A percentile compares a stretch with the other conserved stretches of the same genome.
These are phyloP conservation scores for Massarina eburnea DNA, from an alignment of 2,329 filamentous ascomycete genomes.

Conservation along the genomic window DNA sequence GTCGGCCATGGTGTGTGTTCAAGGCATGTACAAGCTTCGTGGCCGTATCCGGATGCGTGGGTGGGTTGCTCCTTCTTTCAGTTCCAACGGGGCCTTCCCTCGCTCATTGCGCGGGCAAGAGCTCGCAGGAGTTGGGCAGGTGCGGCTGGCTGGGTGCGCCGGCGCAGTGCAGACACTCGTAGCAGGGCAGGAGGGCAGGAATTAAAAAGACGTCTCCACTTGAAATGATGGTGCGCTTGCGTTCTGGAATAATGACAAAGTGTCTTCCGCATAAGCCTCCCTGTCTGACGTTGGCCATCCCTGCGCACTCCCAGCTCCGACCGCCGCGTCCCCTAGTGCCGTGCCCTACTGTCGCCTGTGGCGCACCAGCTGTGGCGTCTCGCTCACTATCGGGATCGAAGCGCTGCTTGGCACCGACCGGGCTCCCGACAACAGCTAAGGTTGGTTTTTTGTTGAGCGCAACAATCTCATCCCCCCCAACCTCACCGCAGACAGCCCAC, in stretches of 20 bases:
- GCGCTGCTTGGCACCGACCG: background rate
- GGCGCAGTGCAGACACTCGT: constrained; percentile 7
- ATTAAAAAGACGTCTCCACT: background rate
- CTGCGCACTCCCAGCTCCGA: constrained; percentile 11
- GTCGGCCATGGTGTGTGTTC: constrained; percentile 39
- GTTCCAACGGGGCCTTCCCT: constrained; percentile 18
- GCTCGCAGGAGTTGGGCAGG: constrained; percentile 7
- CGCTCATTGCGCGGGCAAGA: constrained; percentile 28
- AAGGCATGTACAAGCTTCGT: background rate
- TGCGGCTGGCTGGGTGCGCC: constrained; percentile 7
- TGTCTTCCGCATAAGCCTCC: constrained; percentile 33
- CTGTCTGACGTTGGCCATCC: constrained; percentile 22
- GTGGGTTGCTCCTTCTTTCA: constrained; percentile 18
- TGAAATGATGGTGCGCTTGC: background rate
- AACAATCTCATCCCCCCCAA: constrained; percentile 21
- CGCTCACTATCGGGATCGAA: constrained; percentile 1
- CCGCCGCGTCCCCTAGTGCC: too few species aligned
- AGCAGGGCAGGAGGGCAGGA: background rate
- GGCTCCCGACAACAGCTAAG: constrained; percentile 13
- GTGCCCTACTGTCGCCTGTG: too few species aligned
- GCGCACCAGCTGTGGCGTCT: constrained; percentile 7
- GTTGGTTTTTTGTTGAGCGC: constrained; percentile 40
- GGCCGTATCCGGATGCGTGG: constrained; percentile 1
- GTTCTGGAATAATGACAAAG: constrained; percentile 21
- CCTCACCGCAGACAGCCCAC: constrained; percentile 12